Base-by-base conservation (phyloP, 768 basidiomycete genomes). In the Naganishia onofrii region DNA sequence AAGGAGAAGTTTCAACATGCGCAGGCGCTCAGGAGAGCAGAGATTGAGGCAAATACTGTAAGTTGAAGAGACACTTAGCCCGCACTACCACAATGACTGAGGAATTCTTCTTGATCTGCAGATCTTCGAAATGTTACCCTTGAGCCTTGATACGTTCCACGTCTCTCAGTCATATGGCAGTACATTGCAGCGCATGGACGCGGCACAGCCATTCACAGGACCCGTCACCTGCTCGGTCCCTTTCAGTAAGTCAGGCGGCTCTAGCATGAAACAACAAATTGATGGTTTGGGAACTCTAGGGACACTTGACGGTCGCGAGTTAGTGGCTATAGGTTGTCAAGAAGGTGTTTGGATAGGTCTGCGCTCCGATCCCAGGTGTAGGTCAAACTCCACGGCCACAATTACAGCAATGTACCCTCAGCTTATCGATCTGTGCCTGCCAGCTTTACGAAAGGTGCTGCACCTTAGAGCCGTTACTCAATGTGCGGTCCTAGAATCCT, bases 281-380 rank as follows among this genome's bases (percentile, higher is more conserved):
- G 31, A 36, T 19, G 21, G 6, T 19, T 38, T 52, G 53, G 34
- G 36, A 48, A 15, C 60, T 56, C 8, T 17, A 38, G 42, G 36
- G 26, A 93, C 91, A 6, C 84, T 88, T 6, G 93, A 97, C 77
- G 89, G 89, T 6, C 87, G 92, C 29, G 87, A 87, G 15, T 84
- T 99, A 17, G 90, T 97, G 48, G 92, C 94, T 0, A 88, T 97
- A 74, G 96, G 94, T 9, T 96, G 93, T 79, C 89, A 90, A 0
- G 93, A 96, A 77, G 96, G 96, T 34, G 90, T 96, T 26, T 96
- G 92, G 90, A 93, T 96, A 70, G 93, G 93, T 0, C 89, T 93
- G 80, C 86, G 91, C 48, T 90, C 92, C 72, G 90, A 95, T 80
- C 89, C 93, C 1, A 84, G 86, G 78, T 93, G 92, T 92, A 79